Percentiles rank a stretch among this genome's conserved stretches.
Evolutionary conservation across 148 eudicot species (phyloP).

Genomic region (Silene uniflora): DNA sequence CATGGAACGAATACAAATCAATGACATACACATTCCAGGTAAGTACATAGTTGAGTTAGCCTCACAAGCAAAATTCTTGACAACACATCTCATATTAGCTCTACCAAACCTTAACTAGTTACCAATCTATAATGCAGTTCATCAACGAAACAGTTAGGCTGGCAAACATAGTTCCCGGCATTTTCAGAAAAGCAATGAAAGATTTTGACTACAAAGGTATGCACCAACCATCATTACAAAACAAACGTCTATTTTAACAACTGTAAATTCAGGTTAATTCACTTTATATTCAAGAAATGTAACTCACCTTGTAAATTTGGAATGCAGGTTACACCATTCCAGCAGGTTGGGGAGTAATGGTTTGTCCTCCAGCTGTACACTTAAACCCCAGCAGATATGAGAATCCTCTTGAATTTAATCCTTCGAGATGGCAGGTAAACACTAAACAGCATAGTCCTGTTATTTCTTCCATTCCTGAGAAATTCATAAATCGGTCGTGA

Average conservation of each 20-base stretch:
- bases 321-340: slow-evolving; percentile 80
- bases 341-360: slow-evolving; percentile 88
- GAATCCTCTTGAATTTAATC: slow-evolving; percentile 77
- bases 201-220: slow-evolving; percentile 70
- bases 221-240: neutral
- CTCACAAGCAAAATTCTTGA: neutral
- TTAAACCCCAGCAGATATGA: slow-evolving; percentile 61
- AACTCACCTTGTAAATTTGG: slow-evolving; percentile 16
- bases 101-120: neutral
- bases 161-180: slow-evolving; percentile 84
- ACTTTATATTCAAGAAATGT: slow-evolving; percentile 10
- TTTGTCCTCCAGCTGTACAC: slow-evolving; percentile 93
- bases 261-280: neutral
- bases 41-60: neutral
- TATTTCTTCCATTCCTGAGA: neutral
- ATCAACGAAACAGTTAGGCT: slow-evolving; percentile 90
- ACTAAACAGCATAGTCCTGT: slow-evolving; percentile 27
- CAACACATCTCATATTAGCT: neutral
- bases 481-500: neutral
- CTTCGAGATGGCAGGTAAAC: slow-evolving; percentile 83
- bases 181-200: slow-evolving; percentile 71
- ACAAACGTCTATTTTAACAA: neutral
- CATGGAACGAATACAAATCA: slow-evolving; percentile 88
- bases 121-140: slow-evolving; percentile 42
- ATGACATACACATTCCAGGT: slow-evolving; percentile 93